These are phyloP conservation scores for Pseudogymnoascus sp. DNA, from an alignment of 2,329 filamentous ascomycete species.

Conservation along the genomic window DNA sequence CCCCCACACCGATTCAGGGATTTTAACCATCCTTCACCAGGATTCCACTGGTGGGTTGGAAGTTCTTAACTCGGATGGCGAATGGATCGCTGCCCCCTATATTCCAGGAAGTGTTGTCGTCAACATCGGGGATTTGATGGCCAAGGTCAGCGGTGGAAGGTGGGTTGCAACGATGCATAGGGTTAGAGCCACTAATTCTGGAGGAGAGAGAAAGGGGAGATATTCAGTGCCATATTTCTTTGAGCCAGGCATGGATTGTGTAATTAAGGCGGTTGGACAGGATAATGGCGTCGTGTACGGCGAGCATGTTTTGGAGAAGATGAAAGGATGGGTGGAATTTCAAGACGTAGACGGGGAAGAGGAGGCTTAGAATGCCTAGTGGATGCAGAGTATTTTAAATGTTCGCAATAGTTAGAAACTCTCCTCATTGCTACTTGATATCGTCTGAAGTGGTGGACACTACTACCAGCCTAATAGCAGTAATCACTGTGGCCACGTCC, in stretches of 20 bases:
- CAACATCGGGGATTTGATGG: constrained; percentile 39
- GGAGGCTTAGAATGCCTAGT: background rate
- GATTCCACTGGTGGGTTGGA: constrained; percentile 40
- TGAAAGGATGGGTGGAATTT: constrained; percentile 38
- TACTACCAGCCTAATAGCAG: background rate
- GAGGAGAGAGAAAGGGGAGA: constrained; percentile 20
- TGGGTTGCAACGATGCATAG: constrained; percentile 40
- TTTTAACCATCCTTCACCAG: constrained; percentile 41
- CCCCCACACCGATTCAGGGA: constrained; percentile 37
- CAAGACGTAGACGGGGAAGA: constrained; percentile 24
- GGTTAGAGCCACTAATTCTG: constrained; percentile 28
- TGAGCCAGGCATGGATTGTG: constrained; percentile 36
- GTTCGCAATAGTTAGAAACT: background rate
- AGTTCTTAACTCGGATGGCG: constrained; percentile 34
- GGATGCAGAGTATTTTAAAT: background rate
- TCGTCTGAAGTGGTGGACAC: background rate
- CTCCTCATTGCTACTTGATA: background rate
- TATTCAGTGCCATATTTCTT: constrained; percentile 42
- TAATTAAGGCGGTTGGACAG: constrained; percentile 30
- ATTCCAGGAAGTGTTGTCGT: constrained; percentile 36
- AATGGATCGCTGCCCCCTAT: constrained; percentile 36
- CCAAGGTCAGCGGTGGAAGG: constrained; percentile 32
- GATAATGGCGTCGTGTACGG: constrained; percentile 32
- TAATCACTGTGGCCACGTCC: background rate
- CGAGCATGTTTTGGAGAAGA: constrained; percentile 35